These are phyloP conservation scores for Pythium angustatum DNA, from an alignment of 352 stramenopile species.

Conservation along the genomic window DNA sequence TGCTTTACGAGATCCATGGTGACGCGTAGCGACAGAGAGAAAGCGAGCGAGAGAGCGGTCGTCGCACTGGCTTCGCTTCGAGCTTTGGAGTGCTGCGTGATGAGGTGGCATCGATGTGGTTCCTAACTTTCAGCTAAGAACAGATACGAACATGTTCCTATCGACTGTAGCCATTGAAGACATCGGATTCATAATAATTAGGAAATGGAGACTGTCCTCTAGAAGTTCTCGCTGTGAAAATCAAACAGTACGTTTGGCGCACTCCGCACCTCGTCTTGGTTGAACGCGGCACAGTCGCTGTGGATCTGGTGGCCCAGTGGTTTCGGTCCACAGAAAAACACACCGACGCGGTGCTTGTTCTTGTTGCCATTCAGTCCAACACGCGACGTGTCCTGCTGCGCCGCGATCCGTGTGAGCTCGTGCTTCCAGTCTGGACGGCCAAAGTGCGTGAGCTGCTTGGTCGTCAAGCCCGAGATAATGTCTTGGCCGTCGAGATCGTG, in stretches of 20 bases:
- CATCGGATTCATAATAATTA: not conserved
- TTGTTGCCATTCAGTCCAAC: slow-evolving; percentile 5
- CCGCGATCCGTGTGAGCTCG: slow-evolving; percentile 51
- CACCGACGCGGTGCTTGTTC: slow-evolving; percentile 54
- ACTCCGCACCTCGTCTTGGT: slow-evolving; percentile 43
- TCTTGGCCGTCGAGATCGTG: slow-evolving; percentile 66
- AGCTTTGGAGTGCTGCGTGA: not conserved
- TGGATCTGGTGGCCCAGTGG: slow-evolving; percentile 54
- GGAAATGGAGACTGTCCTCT: not conserved
- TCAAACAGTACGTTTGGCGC: slow-evolving; percentile 49
- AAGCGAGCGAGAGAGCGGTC: not conserved
- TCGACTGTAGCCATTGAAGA: not conserved
- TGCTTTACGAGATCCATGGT: slow-evolving; percentile 77
- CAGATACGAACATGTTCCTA: not conserved
- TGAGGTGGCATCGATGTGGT: slow-evolving; percentile 10
- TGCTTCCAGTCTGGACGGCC: slow-evolving; percentile 74
- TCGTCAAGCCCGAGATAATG: slow-evolving; percentile 71
- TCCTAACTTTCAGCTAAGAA: not conserved
- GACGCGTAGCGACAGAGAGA: not conserved
- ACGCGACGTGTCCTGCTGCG: slow-evolving; percentile 4
- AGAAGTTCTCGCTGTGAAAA: slow-evolving; percentile 57
- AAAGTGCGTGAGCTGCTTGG: slow-evolving; percentile 78
- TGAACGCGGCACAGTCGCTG: slow-evolving; percentile 59
- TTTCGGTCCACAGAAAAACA: slow-evolving; percentile 81
- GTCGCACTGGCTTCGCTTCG: not conserved